Base-by-base conservation (phyloP, 2,329 filamentous ascomycete species). In the Leptographium procerum region DNA sequence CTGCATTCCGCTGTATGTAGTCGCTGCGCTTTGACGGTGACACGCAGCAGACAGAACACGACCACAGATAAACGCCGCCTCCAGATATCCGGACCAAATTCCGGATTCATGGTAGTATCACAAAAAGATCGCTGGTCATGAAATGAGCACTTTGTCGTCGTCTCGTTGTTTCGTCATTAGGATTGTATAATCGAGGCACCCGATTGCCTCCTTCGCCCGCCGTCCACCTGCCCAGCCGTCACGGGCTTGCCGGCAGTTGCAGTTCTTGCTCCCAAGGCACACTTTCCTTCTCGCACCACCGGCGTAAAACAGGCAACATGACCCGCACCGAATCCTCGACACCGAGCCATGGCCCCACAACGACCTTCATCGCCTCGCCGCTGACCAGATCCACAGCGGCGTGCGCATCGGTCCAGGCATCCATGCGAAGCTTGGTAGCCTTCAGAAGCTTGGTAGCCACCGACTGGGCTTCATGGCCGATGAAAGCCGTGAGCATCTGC, bases 251-350 rank as follows among this genome's bases (percentile, higher is more conserved):
- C 31, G 60, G 63, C 6, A 61, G 51, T 50, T 63, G 56, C 2
- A 65, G 53, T 33, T 64, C 62, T 43, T 62, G 62, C 28, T 63
- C 61, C 78, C 77, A 81, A 22, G 71, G 67, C n/a, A 79, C 71
- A 6, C 67, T 66, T 60, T 79, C 75, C 3, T 73, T 70, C 10
- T 70, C 69, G 51, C 73, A 74, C 74, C 76, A 80, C 28, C 69
- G 66, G 3, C 68, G 69, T 62, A 80, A 66, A 5, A 77, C 66
- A 8, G 66, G 67, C 58, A 80, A 63, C 14, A 71, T 69, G 6
- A 67, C 66, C 9, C 67, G 65, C 14, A 73, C 72, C 8, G 73
- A 69, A 16, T 78, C 76, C 58, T 79, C 75, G 11, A 78, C 67
- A 3, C 69, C 69, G 10, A 71, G 72, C 75, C 77, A 78, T 0